phyloP scores from a whole-genome alignment of 164 flowering plant species.

The Echeveria elegans region DNA sequence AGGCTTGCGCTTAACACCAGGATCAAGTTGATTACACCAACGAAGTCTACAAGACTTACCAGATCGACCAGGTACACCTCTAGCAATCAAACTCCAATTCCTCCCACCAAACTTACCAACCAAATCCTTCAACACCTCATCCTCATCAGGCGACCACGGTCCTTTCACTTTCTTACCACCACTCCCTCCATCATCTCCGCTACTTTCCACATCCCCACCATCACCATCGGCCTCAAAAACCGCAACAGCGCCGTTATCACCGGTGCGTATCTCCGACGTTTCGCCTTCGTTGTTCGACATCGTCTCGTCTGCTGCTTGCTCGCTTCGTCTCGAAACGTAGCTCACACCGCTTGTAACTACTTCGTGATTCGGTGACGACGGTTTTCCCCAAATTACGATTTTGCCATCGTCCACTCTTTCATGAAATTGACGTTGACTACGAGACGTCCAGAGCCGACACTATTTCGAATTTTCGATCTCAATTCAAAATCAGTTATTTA shows the following conservation, averaged over 20 bases:
- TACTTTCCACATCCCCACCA: background rate
- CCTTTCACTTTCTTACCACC: constrained; percentile 24
- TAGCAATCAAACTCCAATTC: constrained; percentile 52
- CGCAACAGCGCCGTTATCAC: background rate
- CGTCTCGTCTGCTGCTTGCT: background rate
- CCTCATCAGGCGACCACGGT: constrained; percentile 54
- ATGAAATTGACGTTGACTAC: background rate
- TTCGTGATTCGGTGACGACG: background rate
- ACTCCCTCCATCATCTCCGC: background rate
- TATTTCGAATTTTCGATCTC: no score
- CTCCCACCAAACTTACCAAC: constrained; percentile 43
- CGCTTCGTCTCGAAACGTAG: background rate
- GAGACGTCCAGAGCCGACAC: background rate
- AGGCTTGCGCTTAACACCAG: constrained; percentile 60
- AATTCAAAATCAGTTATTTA: background rate
- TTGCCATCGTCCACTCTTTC: background rate
- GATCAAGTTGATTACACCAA: constrained; percentile 62
- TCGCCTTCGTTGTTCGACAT: background rate
- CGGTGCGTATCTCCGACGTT: background rate
- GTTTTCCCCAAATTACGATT: background rate
- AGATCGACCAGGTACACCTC: constrained; percentile 45
- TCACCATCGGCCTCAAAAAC: background rate
- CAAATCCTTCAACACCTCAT: constrained; percentile 28
- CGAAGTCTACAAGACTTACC: constrained; percentile 50
- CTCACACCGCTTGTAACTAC: background rate